Base-by-base conservation (phyloP, 2,329 filamentous ascomycete species). In the Ophiostoma perfectum region DNA sequence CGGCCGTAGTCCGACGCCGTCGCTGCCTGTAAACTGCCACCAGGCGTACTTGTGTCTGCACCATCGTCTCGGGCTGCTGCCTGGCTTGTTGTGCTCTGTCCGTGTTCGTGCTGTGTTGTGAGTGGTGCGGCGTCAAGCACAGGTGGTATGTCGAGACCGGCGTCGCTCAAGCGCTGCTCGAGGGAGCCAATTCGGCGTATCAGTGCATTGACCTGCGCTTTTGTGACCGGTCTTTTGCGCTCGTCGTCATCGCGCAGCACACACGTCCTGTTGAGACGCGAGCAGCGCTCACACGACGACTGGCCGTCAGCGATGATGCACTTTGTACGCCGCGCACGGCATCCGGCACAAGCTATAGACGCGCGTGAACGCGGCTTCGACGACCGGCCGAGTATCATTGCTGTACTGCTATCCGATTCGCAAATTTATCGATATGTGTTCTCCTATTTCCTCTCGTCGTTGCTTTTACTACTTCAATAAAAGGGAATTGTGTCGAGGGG, bases 211-310 rank as follows among this genome's bases (percentile, higher is more conserved):
- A 68, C 68, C 41, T 68, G 68, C 8, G 68, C 68, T 45, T 70
- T 70, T 12, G 68, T 70, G 38, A 70, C 68, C 9, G 68, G 68
- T 64, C 69, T 64, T 52, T 69, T 68, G 55, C 69, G 64, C 62
- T 70, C 69, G 49, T 70, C 69, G 63, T 69, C 65, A 49, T 70
- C 67, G 18, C 69, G 69, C 42, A 70, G 49, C n/a, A 69, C 65
- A 42, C 60, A 70, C n/a, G 66, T 66, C 64, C 39, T 64, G 11
- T 64, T 66, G 3, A 70, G 55, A 18, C 69, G 69, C 9, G 66
- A 41, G 42, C 69, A 70, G 11, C 66, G 66, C 44, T 70, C 68
- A 16, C 68, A 70, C 1, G 66, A 58, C 16, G 27, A 64, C 58
- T 68, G 64, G 60, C 66, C 69, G 16, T 70, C 64, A 39, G 64